Evolutionary conservation across 176 grass and related monocot species (phyloP).

Genomic region (Saccharum spontaneum): DNA sequence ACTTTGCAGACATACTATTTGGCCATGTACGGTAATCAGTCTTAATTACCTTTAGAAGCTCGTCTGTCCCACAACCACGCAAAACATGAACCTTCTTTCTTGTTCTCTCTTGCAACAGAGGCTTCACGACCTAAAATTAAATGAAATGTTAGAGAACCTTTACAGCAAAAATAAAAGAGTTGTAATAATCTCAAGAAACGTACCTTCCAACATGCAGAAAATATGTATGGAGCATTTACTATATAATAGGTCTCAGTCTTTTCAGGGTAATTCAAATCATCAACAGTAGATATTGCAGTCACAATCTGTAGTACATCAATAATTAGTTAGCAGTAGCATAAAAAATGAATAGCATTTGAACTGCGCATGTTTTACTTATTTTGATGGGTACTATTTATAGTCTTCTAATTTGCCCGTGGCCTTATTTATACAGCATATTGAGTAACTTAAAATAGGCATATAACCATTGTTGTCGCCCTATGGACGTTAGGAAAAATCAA

Average conservation of each 20-base stretch:
- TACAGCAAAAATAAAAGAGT: background rate
- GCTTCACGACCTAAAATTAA: conserved; percentile 78
- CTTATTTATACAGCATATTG: background rate
- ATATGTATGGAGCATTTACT: conserved; percentile 95
- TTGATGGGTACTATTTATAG: background rate
- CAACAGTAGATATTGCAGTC: conserved; percentile 84
- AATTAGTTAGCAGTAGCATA: conserved; percentile 18
- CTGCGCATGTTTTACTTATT: background rate
- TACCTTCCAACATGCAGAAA: conserved; percentile 97
- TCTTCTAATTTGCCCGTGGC: background rate
- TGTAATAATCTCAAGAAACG: background rate
- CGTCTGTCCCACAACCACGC: conserved; percentile 67
- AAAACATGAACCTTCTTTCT: conserved; percentile 87
- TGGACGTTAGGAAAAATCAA: background rate
- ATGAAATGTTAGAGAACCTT: conserved; percentile 10
- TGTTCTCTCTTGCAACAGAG: conserved; percentile 91
- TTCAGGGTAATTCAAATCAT: conserved; percentile 96
- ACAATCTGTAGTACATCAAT: conserved; percentile 56
- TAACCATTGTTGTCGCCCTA: background rate
- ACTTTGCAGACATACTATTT: background rate
- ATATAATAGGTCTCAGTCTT: conserved; percentile 89
- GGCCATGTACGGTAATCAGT: background rate
- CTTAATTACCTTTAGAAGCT: conserved; percentile 74
- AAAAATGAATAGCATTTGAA: background rate
- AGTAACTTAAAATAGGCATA: background rate